phyloP scores from a whole-genome alignment of 805 yeast genomes.

The Candida coquimbonensis region DNA sequence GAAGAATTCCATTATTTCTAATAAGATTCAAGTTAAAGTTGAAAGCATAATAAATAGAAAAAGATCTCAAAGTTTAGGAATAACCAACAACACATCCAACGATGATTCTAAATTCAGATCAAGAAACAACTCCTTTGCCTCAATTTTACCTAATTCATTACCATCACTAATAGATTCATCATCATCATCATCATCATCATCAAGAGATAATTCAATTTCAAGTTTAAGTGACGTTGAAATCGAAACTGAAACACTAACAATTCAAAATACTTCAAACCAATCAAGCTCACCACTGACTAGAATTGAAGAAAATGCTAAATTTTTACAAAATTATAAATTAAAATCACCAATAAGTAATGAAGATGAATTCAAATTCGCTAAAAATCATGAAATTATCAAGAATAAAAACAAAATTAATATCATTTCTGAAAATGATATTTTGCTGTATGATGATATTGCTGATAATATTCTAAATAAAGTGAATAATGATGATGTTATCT shows the following conservation, averaged over 20 bases:
- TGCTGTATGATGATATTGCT: slow-evolving; percentile 20
- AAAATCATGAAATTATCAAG: not conserved
- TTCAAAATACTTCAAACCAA: no score
- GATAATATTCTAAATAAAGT: slow-evolving; percentile 18
- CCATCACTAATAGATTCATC: slow-evolving; percentile 3
- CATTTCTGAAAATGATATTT: slow-evolving; percentile 9
- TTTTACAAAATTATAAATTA: no score
- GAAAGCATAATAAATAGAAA: slow-evolving; percentile 9
- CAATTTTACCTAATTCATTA: slow-evolving; percentile 6
- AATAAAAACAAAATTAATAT: not conserved
- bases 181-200: not conserved
- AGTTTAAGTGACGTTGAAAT: slow-evolving; percentile 18
- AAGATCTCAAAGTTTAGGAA: slow-evolving; percentile 12
- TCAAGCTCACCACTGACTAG: slow-evolving; percentile 11
- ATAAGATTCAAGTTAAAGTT: slow-evolving; percentile 5
- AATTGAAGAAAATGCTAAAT: slow-evolving; percentile 17
- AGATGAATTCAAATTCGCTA: no score
- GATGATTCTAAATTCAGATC: not conserved
- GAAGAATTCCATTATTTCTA: slow-evolving; percentile 9
- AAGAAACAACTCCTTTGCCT: slow-evolving; percentile 10
- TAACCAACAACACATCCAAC: not conserved
- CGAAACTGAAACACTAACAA: slow-evolving; percentile 2
- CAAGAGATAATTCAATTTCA: slow-evolving; percentile 22
- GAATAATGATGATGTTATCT: slow-evolving; percentile 2
- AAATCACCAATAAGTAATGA: no score